Percentiles rank a stretch among this genome's conserved stretches.
Conservation (phyloP, 768 basidiomycete species). For the Amanita pseudoporphyria region DNA sequence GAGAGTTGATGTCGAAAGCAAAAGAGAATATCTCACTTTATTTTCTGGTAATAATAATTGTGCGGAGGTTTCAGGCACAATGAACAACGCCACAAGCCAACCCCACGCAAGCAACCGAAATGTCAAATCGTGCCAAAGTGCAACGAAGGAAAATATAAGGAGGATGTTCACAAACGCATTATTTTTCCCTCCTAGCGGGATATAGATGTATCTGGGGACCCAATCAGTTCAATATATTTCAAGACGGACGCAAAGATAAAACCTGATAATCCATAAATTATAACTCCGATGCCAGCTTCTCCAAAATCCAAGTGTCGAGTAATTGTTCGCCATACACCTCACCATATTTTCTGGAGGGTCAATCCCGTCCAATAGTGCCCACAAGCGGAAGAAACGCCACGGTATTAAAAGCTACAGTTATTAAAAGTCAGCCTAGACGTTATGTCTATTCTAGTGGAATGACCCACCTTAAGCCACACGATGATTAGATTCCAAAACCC, state of each 20-base stretch:
- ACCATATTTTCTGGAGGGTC: conserved; percentile 99
- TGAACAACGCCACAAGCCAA: conserved; percentile 88
- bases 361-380: conserved; percentile 81
- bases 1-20: not conserved
- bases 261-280: conserved; percentile 93
- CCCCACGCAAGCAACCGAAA: conserved; percentile 90
- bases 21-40: conserved; percentile 38
- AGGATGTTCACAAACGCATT: conserved; percentile 50
- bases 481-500: conserved; percentile 96
- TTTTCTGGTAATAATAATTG: conserved; percentile 47
- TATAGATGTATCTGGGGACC: conserved; percentile 77
- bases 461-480: conserved; percentile 87
- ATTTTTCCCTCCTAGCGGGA: conserved; percentile 76
- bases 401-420: conserved; percentile 72
- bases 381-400: conserved; percentile 95
- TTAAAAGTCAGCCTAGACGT: not conserved
- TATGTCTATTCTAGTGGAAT: not conserved
- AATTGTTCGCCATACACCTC: conserved; percentile 97
- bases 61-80: conserved; percentile 75
- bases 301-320: conserved; percentile 91
- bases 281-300: conserved; percentile 94
- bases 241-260: conserved; percentile 6
- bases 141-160: conserved; percentile 91
- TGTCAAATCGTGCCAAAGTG: conserved; percentile 94
- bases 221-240: not conserved